These are phyloP conservation scores for Malus asiatica DNA, from an alignment of 306 rosid genomes.

Conservation along the genomic window DNA sequence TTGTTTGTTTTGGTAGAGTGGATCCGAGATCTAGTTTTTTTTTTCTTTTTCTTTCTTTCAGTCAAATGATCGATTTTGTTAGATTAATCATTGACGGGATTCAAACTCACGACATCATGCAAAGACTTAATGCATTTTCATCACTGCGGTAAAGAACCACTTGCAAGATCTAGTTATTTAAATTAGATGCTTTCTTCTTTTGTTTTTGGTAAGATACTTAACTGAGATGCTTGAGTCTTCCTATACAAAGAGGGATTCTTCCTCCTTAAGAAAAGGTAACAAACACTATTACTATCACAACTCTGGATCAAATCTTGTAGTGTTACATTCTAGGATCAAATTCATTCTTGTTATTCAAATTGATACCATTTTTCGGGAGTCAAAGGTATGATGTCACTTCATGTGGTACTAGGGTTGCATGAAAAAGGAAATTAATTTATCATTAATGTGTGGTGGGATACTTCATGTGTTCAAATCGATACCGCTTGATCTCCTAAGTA, in stretches of 20 bases:
- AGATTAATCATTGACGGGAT: too few relatives aligned
- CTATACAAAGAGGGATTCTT: not conserved
- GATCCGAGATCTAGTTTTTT: not conserved
- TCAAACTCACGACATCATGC: rapidly evolving
- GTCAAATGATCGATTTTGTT: too few relatives aligned
- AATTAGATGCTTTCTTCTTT: not conserved
- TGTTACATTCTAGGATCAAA: not conserved
- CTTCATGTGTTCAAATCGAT: too few relatives aligned
- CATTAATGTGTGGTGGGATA: too few relatives aligned
- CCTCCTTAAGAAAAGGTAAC: not conserved
- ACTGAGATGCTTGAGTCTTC: not conserved
- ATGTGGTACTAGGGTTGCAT: rapidly evolving
- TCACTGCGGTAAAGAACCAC: too few relatives aligned
- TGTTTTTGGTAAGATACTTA: not conserved
- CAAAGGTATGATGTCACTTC: rapidly evolving
- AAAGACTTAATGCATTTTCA: too few relatives aligned
- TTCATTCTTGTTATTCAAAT: not conserved
- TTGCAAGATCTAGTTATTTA: not conserved
- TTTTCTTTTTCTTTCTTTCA: too few relatives aligned
- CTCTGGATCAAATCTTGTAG: not conserved
- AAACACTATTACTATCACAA: not conserved
- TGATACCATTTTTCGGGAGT: not conserved
- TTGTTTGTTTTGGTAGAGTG: not conserved
- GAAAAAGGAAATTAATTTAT: too few relatives aligned
- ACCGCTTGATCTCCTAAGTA: too few relatives aligned